These are phyloP conservation scores for Yueomyces sp. DNA, from an alignment of 805 yeast genomes.

Conservation along the genomic window DNA sequence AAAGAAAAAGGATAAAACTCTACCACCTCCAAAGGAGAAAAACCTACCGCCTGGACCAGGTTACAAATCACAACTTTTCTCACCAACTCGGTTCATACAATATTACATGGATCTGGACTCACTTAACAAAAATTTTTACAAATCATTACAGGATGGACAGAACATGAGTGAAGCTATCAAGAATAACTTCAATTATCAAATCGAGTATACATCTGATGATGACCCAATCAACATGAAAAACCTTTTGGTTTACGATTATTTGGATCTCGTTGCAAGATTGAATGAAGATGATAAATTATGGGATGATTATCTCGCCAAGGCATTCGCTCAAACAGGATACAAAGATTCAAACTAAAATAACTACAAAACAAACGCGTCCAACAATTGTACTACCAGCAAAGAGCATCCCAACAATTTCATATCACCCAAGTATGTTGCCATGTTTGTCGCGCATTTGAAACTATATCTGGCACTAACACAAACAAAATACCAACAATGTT, in stretches of 20 bases:
- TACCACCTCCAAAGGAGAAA: slow-evolving; percentile 49
- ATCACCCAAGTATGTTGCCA: too few species aligned
- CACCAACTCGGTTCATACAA: slow-evolving; percentile 63
- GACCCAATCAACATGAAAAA: slow-evolving; percentile 38
- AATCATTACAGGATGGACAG: slow-evolving; percentile 42
- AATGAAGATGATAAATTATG: slow-evolving; percentile 41
- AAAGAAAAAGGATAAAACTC: slow-evolving; percentile 37
- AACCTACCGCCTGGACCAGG: slow-evolving; percentile 58
- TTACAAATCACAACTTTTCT: slow-evolving; percentile 51
- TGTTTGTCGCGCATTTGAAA: too few species aligned
- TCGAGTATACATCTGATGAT: slow-evolving; percentile 61
- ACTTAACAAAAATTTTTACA: slow-evolving; percentile 30
- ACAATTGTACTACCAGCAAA: neutral
- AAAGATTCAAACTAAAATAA: slow-evolving; percentile 25
- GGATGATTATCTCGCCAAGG: slow-evolving; percentile 41
- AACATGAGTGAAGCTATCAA: slow-evolving; percentile 37
- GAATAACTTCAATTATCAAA: slow-evolving; percentile 39
- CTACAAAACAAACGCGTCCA: neutral
- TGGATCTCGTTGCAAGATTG: slow-evolving; percentile 40
- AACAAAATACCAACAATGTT: too few species aligned
- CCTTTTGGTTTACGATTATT: slow-evolving; percentile 50
- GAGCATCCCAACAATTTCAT: too few species aligned
- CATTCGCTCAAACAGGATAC: slow-evolving; percentile 55
- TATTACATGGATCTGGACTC: slow-evolving; percentile 52
- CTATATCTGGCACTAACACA: too few species aligned